Conservation (phyloP, 768 basidiomycete genomes). For the Suillus variegatus region DNA sequence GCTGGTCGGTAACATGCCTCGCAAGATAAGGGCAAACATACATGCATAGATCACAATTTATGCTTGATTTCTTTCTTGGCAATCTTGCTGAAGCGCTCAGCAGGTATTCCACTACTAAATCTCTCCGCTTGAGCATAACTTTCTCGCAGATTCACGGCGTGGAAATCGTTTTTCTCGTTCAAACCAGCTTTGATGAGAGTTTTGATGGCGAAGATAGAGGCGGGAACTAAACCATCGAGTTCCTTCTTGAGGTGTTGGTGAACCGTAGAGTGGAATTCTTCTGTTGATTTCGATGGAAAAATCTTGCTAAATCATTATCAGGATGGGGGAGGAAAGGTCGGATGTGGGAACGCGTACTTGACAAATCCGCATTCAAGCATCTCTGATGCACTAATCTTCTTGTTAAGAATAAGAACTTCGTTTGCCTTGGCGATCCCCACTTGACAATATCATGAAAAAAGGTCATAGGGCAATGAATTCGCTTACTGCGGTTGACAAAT, state of each 20-base stretch:
- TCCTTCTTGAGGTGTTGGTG: slow-evolving; percentile 50
- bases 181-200: slow-evolving; percentile 54
- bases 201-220: slow-evolving; percentile 54
- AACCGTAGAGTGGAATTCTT: slow-evolving; percentile 56
- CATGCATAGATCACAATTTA: slow-evolving; percentile 44
- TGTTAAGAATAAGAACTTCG: slow-evolving; percentile 70
- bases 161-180: slow-evolving; percentile 62
- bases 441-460: slow-evolving; percentile 24
- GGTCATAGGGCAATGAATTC: neutral
- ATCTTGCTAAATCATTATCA: slow-evolving; percentile 47
- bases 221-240: slow-evolving; percentile 55
- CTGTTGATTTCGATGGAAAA: slow-evolving; percentile 53
- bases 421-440: slow-evolving; percentile 73
- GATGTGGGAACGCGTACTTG: slow-evolving; percentile 46
- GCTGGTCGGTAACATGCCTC: neutral
- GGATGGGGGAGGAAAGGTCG: neutral
- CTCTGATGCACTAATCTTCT: slow-evolving; percentile 61
- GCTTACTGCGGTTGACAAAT: slow-evolving; percentile 65
- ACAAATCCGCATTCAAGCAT: slow-evolving; percentile 62
- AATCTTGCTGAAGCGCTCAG: slow-evolving; percentile 53
- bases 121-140: slow-evolving; percentile 71
- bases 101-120: slow-evolving; percentile 61
- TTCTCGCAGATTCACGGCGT: slow-evolving; percentile 67
- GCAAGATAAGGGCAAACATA: neutral
- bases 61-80: slow-evolving; percentile 66